Percentiles rank a stretch among this genome's conserved stretches.
phyloP scores from a whole-genome alignment of 768 basidiomycete species.

The Tricholomella constricta region DNA sequence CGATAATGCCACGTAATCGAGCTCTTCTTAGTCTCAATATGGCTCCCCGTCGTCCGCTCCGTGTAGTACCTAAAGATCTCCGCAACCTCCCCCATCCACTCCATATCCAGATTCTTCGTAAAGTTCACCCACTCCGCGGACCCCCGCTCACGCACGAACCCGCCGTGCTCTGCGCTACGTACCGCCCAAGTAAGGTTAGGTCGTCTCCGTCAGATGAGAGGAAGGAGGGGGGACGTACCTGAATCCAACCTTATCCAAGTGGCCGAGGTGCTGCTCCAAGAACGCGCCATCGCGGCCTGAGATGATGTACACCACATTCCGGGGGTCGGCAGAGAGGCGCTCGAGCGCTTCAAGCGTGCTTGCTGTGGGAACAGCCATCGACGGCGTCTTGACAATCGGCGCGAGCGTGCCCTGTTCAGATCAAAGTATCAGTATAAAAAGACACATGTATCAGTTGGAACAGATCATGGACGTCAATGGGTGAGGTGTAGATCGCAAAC shows the following conservation, averaged over 20 bases:
- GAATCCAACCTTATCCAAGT: constrained; percentile 81
- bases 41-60: constrained; percentile 94
- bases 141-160: constrained; percentile 81
- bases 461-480: no score
- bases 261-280: constrained; percentile 89
- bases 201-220: neutral
- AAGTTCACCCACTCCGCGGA: constrained; percentile 77
- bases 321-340: constrained; percentile 73
- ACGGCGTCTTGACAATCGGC: constrained; percentile 93
- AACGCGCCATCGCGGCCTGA: constrained; percentile 94
- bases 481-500: no score
- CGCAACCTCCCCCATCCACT: constrained; percentile 94
- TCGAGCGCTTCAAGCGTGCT: constrained; percentile 75
- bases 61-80: constrained; percentile 98
- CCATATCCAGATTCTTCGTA: constrained; percentile 93
- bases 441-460: no score
- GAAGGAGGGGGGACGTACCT: constrained; percentile 23
- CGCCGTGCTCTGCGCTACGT: constrained; percentile 85
- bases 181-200: no score
- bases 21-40: constrained; percentile 96
- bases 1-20: constrained; percentile 99
- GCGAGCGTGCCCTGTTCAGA: constrained; percentile 82
- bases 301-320: constrained; percentile 95
- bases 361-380: constrained; percentile 80
- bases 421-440: constrained; percentile 6